phyloP scores from a whole-genome alignment of 768 basidiomycete genomes.

The Amanita jacksonii region DNA sequence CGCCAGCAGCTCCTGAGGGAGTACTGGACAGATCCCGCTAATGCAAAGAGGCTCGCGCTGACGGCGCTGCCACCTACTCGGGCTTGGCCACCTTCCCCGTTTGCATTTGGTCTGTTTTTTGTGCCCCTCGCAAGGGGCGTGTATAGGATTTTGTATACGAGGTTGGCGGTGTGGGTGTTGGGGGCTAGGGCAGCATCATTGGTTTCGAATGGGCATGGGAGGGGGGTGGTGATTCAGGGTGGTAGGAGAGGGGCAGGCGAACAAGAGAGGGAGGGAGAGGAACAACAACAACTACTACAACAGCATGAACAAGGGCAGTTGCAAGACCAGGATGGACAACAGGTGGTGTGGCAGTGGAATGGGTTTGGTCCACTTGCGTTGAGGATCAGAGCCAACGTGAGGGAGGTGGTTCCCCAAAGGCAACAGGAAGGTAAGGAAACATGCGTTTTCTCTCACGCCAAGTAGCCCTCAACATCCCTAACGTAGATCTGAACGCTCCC shows the following conservation, averaged over 20 bases:
- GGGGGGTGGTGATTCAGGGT: background rate
- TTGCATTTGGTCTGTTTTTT: slow-evolving; percentile 43
- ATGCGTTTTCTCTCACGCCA: no score
- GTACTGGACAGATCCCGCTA: slow-evolving; percentile 25
- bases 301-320: background rate
- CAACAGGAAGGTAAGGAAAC: slow-evolving; percentile 1
- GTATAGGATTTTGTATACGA: slow-evolving; percentile 32
- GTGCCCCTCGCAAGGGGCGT: slow-evolving; percentile 37
- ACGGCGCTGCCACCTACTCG: slow-evolving; percentile 6
- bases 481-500: no score
- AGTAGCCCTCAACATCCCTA: no score
- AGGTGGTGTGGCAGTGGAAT: slow-evolving; percentile 11
- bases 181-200: slow-evolving; percentile 26
- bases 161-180: slow-evolving; percentile 34
- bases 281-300: background rate
- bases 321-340: background rate
- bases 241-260: background rate
- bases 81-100: slow-evolving; percentile 52
- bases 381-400: slow-evolving; percentile 4
- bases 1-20: slow-evolving; percentile 20
- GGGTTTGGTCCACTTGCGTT: slow-evolving; percentile 3
- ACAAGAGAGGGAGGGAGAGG: background rate
- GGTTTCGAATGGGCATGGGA: background rate
- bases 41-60: slow-evolving; percentile 24
- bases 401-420: background rate